These are phyloP conservation scores for Isochrysis galbana DNA, from an alignment of 78 protist species.

Conservation along the genomic window DNA sequence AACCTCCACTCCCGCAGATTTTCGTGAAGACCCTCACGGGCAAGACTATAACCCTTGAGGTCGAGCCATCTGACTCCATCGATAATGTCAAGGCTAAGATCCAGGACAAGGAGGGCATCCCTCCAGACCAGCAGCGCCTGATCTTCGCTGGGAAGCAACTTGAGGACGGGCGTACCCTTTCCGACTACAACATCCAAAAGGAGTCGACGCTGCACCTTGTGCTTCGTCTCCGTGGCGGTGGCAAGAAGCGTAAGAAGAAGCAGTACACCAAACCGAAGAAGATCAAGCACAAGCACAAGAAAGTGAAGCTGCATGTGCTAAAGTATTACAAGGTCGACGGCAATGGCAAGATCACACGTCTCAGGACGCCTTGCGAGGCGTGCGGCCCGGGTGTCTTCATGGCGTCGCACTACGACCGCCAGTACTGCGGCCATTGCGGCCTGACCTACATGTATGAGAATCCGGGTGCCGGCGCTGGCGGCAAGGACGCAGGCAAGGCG, in stretches of 20 bases:
- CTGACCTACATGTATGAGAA: conserved; percentile 70
- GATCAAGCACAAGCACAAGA: conserved; percentile 89
- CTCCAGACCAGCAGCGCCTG: conserved; percentile 71
- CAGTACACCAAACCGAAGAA: conserved; percentile 96
- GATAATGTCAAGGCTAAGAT: conserved; percentile 98
- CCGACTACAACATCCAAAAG: conserved; percentile 82
- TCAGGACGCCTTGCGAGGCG: conserved; percentile 78
- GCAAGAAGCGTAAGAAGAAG: conserved; percentile 98
- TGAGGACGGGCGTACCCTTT: conserved; percentile 66
- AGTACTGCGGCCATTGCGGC: conserved; percentile 97
- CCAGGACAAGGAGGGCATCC: conserved; percentile 77
- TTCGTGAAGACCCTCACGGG: conserved; percentile 97
- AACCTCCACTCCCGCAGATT: conserved; percentile 76
- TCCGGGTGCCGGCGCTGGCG: not conserved
- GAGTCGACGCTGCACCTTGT: conserved; percentile 93
- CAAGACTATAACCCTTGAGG: conserved; percentile 99
- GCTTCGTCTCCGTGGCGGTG: conserved; percentile 96
- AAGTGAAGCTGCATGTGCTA: conserved; percentile 91
- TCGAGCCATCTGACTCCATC: conserved; percentile 94
- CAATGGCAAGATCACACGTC: conserved; percentile 90
- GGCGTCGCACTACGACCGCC: conserved; percentile 93
- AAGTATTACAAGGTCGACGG: conserved; percentile 95
- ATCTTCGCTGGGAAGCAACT: conserved; percentile 73
- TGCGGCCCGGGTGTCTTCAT: conserved; percentile 98
- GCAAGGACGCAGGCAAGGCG: not conserved